Evolutionary conservation across 2,329 filamentous ascomycete genomes (phyloP), one percentile per base, ranked within the genome.

Genomic region (Monilinia aucupariae): DNA sequence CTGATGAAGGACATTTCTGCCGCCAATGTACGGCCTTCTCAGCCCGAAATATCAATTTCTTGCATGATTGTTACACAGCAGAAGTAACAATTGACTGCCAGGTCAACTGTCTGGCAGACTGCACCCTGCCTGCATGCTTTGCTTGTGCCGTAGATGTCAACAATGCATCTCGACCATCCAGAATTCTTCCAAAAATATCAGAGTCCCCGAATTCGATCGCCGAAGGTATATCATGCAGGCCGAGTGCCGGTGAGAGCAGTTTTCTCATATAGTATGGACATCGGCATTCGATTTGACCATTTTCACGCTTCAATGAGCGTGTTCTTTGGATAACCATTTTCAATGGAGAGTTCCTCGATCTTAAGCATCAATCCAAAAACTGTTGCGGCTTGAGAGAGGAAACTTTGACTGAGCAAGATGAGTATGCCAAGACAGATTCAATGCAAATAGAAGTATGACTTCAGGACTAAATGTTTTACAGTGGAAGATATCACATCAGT

Each of bases 21-120:
- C 15, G 20, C 41, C 54, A 47, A 25, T 25, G 27, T 55, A 39
- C 54, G 27, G 54, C 30, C 30, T 55, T 47, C 22, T 7, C 30
- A 37, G 30, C 27, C 30, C 41, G n/a, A 58, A 58, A 10, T 15
- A 20, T 22, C 54, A 34, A 32, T 34, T 45, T 45, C 54, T 25
- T 47, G 54, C 54, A 58, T 58, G 54, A 47, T 58, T 47, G 54
- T 58, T 58, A 58, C 54, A 47, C 54, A 34, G 41, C 54, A 58
- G 54, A 58, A 58, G 30, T 48, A 43, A 37, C n/a, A 37, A 47
- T 47, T 47, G 41, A 58, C 27, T 8, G n/a, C 34, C 54, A 58
- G 41, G 41, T 58, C n/a, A 41, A 34, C 30, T 41, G 4, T 43
- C 37, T 54, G 17, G 37, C 34, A 54, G 37, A 47, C n/a, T 47